Conservation (phyloP, 176 grass and related monocot genomes). For the Rhynchospora pubera region DNA sequence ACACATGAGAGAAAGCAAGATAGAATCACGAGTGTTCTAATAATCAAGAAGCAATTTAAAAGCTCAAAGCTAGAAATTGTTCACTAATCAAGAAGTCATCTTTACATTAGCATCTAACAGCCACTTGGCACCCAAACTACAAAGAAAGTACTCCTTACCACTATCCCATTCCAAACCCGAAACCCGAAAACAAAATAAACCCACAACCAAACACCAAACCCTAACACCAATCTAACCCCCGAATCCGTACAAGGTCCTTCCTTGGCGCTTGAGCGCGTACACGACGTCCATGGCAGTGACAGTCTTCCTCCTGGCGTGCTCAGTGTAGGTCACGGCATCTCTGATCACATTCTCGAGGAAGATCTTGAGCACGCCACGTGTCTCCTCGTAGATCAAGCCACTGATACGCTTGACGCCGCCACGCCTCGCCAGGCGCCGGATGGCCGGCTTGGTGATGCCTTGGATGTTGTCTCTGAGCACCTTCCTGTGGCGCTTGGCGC, state of each 20-base stretch:
- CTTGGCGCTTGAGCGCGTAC: constrained; percentile 89
- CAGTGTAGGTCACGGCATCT: constrained; percentile 91
- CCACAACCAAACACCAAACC: no score
- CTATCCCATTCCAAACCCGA: no score
- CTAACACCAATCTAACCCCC: constrained; percentile 34
- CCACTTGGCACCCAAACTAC: no score
- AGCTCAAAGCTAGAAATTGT: no score
- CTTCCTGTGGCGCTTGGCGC: constrained; percentile 44
- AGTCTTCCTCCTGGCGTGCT: constrained; percentile 93
- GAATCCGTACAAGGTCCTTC: constrained; percentile 85
- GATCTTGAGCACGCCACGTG: constrained; percentile 95
- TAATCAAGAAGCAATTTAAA: no score
- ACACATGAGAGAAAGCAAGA: no score
- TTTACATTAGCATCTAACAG: no score
- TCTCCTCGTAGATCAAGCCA: constrained; percentile 93
- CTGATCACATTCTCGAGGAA: constrained; percentile 97
- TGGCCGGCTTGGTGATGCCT: constrained; percentile 42
- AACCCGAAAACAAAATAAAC: no score
- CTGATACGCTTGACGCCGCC: constrained; percentile 94
- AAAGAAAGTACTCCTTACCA: no score
- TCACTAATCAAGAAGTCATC: no score
- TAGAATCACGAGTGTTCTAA: no score
- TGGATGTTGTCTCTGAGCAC: constrained; percentile 44
- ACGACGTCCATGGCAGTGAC: constrained; percentile 97
- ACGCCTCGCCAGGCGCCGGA: constrained; percentile 48